A percentile compares a stretch with the other conserved stretches of the same genome.
Conservation (phyloP, 2,329 filamentous ascomycete genomes). For the Colletotrichum karsti region DNA sequence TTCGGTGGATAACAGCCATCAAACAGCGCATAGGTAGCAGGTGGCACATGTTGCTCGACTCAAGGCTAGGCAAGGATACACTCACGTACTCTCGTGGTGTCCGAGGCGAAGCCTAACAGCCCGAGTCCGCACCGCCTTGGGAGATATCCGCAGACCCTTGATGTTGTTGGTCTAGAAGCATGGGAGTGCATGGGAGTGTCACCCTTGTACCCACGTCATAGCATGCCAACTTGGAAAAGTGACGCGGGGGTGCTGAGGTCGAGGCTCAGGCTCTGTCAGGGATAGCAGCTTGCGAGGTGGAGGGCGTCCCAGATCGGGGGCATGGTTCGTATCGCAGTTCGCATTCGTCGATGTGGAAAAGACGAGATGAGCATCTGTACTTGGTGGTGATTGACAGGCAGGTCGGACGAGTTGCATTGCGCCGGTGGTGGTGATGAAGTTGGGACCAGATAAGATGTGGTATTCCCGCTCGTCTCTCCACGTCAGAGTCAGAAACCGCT, state of each 20-base stretch:
- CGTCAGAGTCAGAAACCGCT: background rate
- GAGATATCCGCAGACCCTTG: background rate
- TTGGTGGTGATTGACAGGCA: background rate
- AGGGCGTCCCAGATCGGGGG: background rate
- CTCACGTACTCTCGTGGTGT: background rate
- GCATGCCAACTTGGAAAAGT: background rate
- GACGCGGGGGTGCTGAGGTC: background rate
- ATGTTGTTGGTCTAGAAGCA: background rate
- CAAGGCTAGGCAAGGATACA: background rate
- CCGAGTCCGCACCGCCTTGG: background rate
- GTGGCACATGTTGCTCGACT: background rate
- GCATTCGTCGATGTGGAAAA: background rate
- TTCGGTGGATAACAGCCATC: background rate
- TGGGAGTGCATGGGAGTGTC: background rate
- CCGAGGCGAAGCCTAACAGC: background rate
- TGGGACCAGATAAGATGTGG: background rate
- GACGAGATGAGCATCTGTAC: background rate
- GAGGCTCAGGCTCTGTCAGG: background rate
- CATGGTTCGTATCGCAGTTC: background rate
- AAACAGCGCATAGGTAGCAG: constrained; percentile 9
- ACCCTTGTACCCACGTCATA: constrained; percentile 24
- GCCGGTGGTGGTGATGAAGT: background rate
- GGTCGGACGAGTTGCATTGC: background rate
- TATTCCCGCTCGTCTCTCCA: background rate
- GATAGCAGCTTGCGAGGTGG: background rate